Evolutionary conservation across 2,329 filamentous ascomycete species (phyloP).

Genomic region (Diplodia mutila): DNA sequence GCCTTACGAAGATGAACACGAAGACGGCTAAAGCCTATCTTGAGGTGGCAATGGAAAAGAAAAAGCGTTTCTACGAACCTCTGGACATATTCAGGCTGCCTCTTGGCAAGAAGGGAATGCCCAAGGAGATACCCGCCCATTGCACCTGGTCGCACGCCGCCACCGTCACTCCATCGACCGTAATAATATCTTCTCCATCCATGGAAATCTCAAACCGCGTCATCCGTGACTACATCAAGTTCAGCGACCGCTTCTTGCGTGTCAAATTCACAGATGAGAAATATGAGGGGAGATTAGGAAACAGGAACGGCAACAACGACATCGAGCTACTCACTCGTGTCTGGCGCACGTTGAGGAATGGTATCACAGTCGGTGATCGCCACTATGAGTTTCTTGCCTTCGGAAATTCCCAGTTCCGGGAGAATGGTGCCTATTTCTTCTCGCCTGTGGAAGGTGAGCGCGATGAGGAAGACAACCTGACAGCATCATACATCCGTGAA

Average conservation of each 20-base stretch:
- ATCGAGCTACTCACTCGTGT: conserved; percentile 64
- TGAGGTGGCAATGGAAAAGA: conserved; percentile 72
- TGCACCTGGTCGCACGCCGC: conserved; percentile 77
- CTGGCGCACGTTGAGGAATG: conserved; percentile 58
- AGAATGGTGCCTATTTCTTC: conserved; percentile 93
- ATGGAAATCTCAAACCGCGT: conserved; percentile 90
- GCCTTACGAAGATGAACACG: conserved; percentile 58
- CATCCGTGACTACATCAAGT: conserved; percentile 69
- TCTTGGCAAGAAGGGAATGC: conserved; percentile 48
- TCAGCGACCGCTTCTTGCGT: conserved; percentile 80
- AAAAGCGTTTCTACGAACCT: conserved; percentile 67
- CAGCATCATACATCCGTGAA: conserved; percentile 61
- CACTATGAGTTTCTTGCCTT: conserved; percentile 90
- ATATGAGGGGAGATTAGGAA: conserved; percentile 46
- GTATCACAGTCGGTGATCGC: conserved; percentile 80
- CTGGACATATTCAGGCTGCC: conserved; percentile 69
- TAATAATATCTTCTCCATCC: conserved; percentile 75
- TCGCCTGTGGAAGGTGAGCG: conserved; percentile 68
- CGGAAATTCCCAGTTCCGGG: conserved; percentile 92
- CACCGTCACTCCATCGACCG: conserved; percentile 79
- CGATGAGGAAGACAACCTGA: conserved; percentile 57
- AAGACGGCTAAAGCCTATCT: conserved; percentile 67
- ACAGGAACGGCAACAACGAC: conserved; percentile 33
- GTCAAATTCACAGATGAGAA: conserved; percentile 89
- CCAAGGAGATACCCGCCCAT: conserved; percentile 65